Percentiles rank a stretch among this genome's conserved stretches.
Evolutionary conservation across 73 alveolate species (phyloP).

Genomic region (Symbiodinium pilosum): DNA sequence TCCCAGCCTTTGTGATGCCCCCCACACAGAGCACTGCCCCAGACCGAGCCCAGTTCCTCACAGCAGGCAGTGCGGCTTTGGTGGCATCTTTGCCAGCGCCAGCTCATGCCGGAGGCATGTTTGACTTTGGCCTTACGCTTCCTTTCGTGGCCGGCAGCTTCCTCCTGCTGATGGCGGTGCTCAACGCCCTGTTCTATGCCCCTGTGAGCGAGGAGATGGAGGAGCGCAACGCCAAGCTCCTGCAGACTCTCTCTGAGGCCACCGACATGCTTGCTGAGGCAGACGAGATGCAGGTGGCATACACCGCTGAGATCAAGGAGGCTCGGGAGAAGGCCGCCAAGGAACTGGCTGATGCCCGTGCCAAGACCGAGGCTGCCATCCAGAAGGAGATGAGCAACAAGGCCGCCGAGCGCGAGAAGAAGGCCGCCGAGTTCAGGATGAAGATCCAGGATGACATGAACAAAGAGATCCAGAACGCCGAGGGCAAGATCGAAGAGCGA

Average conservation of each 20-base stretch:
- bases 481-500: conserved; percentile 1
- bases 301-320: conserved; percentile 92
- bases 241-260: conserved; percentile 89
- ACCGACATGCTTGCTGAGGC: conserved; percentile 94
- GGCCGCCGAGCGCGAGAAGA: conserved; percentile 13
- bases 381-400: background rate
- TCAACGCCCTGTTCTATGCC: conserved; percentile 81
- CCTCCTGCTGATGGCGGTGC: conserved; percentile 65
- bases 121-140: conserved; percentile 90
- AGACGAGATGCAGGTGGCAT: conserved; percentile 84
- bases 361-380: conserved; percentile 2
- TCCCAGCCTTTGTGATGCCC: background rate
- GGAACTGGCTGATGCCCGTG: conserved; percentile 25
- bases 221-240: conserved; percentile 93
- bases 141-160: conserved; percentile 90
- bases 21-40: background rate
- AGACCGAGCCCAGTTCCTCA: background rate
- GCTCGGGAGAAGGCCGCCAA: conserved; percentile 90
- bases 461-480: background rate
- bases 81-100: conserved; percentile 73
- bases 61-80: conserved; percentile 39
- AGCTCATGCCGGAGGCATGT: conserved; percentile 94
- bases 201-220: conserved; percentile 91
- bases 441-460: background rate
- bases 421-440: conserved; percentile 3